Base-by-base conservation (phyloP, 108 stramenopile genomes). In the Nitzschia palea region DNA sequence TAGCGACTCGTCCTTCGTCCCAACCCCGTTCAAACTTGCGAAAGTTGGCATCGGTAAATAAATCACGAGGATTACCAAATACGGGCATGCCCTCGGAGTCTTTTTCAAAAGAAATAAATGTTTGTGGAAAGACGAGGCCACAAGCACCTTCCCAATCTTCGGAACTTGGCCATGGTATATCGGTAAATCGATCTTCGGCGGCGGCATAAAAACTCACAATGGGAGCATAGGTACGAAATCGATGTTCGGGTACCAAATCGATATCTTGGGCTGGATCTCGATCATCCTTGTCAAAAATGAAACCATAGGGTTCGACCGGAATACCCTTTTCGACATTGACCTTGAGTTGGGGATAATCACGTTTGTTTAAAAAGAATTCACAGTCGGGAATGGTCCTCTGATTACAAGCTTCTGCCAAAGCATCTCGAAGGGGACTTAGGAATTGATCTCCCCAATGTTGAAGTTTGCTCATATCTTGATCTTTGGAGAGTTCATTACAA, bases 101-200 rank as follows among this genome's bases (percentile, higher is more conserved):
- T 48, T 86, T 84, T 22, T 72, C 73, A 51, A 88, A 83, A n/a
- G 44, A 70, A 47, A 89, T 89, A 51, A 94, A 90, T 1, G 89
- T 91, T 55, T 89, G 86, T 23, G 88, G 89, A 72, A 90, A 92
- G 2, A 92, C 87, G 45, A 83, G 67, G 48, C 97, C 97, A 61
- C 96, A 97, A 4, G 99, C 99, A 42, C 95, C 96, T 60, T 98
- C 99, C 99, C 99, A 99, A 89, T 99, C 99, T 68, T 99, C 99
- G 3, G 96, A 95, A n/a, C 94, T 86, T 12, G 97, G 98, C 85
- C 97, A 95, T 14, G 99, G 98, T 44, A 99, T 86, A 68, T 99
- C 99, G 0, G 98, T 94, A 70, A 99, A 99, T 20, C 95, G 78
- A 58, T 78, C 73, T 34, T 86, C 85, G 9, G 73, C 71, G 32